Conservation (phyloP, 305 asterid species). For the Ajuga reptans region DNA sequence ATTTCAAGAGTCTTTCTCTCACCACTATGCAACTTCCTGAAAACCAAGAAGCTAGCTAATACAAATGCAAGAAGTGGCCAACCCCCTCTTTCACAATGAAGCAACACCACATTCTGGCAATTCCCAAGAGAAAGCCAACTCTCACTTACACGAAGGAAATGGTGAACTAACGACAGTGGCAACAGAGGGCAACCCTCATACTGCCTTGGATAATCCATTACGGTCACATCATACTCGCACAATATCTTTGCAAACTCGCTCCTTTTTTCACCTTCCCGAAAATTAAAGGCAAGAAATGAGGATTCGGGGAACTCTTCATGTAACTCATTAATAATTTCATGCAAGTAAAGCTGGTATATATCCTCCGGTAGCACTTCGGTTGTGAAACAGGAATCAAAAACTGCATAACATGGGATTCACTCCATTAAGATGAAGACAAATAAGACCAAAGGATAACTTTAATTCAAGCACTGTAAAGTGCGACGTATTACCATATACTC, state of each 20-base stretch:
- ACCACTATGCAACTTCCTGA: constrained; percentile 68
- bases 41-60: constrained; percentile 76
- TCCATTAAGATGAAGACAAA: constrained; percentile 17
- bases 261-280: constrained; percentile 87
- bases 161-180: constrained; percentile 79
- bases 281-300: constrained; percentile 85
- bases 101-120: constrained; percentile 71
- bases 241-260: constrained; percentile 81
- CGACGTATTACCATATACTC: constrained; percentile 62
- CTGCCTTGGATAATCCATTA: constrained; percentile 93
- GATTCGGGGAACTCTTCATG: constrained; percentile 86
- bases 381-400: constrained; percentile 92
- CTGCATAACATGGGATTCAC: constrained; percentile 44
- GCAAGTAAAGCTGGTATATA: constrained; percentile 84
- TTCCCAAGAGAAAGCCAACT: constrained; percentile 78
- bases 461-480: neutral
- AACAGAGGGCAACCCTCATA: constrained; percentile 94
- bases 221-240: constrained; percentile 77
- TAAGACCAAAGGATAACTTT: neutral
- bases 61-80: constrained; percentile 84
- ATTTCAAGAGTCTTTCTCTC: constrained; percentile 82
- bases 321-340: constrained; percentile 69
- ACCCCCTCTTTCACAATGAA: constrained; percentile 96
- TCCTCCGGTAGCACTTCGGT: constrained; percentile 89
- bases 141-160: constrained; percentile 82